phyloP scores from a whole-genome alignment of 2,329 filamentous ascomycete species.

The Ilyonectria sp. region DNA sequence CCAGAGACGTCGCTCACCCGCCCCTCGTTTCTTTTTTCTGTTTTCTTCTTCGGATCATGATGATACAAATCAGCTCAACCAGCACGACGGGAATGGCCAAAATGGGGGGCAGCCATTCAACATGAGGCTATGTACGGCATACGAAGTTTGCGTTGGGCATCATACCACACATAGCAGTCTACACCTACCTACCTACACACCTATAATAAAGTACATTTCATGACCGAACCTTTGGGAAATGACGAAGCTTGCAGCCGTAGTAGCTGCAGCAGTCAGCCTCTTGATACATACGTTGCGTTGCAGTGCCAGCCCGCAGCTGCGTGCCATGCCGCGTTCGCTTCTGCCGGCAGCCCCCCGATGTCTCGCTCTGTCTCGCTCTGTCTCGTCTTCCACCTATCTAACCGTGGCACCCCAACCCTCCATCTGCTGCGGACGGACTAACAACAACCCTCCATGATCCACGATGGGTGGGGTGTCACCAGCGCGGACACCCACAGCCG shows the following conservation, averaged over 20 bases:
- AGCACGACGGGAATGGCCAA: constrained; percentile 44
- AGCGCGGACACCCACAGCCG: constrained; percentile 19
- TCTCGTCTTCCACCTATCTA: neutral
- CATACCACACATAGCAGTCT: constrained; percentile 30
- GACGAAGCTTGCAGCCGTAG: neutral
- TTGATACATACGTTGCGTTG: neutral
- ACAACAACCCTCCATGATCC: neutral
- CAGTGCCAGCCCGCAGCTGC: neutral
- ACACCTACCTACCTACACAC: constrained; percentile 24
- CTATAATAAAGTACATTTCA: constrained; percentile 30
- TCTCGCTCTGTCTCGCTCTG: constrained; percentile 2
- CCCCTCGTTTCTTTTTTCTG: constrained; percentile 14
- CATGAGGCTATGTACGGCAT: constrained; percentile 53
- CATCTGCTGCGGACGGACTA: neutral
- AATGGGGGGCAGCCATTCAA: constrained; percentile 50
- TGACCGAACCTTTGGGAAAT: neutral
- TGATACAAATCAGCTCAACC: constrained; percentile 45
- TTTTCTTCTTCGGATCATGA: constrained; percentile 37
- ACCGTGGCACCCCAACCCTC: neutral
- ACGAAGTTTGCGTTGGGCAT: constrained; percentile 32
- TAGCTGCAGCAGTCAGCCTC: neutral
- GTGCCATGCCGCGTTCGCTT: neutral
- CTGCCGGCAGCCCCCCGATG: neutral
- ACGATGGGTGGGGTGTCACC: constrained; percentile 19
- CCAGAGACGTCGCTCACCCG: constrained; percentile 9